Conservation (phyloP, 2,329 filamentous ascomycete genomes). For the Sordariomycetes sp. region DNA sequence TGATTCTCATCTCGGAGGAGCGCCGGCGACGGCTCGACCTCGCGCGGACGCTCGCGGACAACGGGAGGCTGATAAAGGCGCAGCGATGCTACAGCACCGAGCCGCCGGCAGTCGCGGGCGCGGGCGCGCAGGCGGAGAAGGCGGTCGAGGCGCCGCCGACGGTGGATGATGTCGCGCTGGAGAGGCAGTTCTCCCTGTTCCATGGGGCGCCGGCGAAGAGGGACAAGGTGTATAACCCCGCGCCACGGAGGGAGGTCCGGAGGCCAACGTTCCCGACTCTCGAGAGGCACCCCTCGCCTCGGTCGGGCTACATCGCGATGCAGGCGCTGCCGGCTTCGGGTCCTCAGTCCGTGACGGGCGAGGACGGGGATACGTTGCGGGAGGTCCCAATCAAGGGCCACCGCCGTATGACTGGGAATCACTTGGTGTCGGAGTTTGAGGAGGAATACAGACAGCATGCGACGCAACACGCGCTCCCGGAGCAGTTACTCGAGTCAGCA, state of each 20-base stretch:
- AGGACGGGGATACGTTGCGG: not conserved
- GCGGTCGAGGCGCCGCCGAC: not conserved
- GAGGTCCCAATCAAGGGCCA: not conserved
- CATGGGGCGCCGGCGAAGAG: not conserved
- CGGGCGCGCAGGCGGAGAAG: slow-evolving; percentile 6
- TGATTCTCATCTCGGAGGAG: slow-evolving; percentile 41
- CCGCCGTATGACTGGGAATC: not conserved
- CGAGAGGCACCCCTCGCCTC: not conserved
- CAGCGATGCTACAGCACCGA: slow-evolving; percentile 7
- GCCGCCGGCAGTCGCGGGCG: slow-evolving; percentile 6
- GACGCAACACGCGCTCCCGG: not conserved
- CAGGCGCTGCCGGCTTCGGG: not conserved
- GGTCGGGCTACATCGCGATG: not conserved
- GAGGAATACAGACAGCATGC: not conserved
- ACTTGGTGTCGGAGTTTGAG: not conserved
- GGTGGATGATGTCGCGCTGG: not conserved
- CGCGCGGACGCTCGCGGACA: slow-evolving; percentile 33
- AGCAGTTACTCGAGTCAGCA: not conserved
- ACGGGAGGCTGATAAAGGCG: slow-evolving; percentile 18
- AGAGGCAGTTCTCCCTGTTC: not conserved
- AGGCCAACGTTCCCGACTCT: not conserved
- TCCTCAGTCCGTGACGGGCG: not conserved
- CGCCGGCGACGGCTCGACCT: slow-evolving; percentile 39
- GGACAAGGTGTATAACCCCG: not conserved
- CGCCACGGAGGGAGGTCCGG: not conserved